These are phyloP conservation scores for Colletotrichum sp. DNA, from an alignment of 2,329 filamentous ascomycete species.

Conservation along the genomic window DNA sequence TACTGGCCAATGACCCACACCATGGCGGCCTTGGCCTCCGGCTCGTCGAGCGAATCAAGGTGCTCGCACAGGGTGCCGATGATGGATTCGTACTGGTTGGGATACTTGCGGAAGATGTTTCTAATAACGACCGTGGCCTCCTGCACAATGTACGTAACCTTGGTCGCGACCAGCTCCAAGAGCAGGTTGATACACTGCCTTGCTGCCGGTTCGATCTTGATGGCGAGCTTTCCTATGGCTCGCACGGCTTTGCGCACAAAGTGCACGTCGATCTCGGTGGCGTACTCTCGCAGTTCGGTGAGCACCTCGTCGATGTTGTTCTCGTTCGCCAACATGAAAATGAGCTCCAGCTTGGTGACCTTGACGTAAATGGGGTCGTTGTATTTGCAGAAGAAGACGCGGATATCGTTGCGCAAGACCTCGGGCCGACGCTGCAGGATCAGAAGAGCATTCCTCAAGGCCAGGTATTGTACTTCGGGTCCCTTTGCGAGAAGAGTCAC, in stretches of 20 bases:
- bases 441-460: constrained; percentile 88
- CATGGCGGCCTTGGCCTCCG: constrained; percentile 97
- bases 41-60: constrained; percentile 93
- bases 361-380: constrained; percentile 99
- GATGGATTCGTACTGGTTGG: constrained; percentile 97
- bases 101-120: constrained; percentile 99
- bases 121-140: constrained; percentile 98
- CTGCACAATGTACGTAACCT: constrained; percentile 98
- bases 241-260: constrained; percentile 98
- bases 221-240: constrained; percentile 95
- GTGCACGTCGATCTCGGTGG: constrained; percentile 97
- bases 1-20: constrained; percentile 99
- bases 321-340: constrained; percentile 97
- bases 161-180: constrained; percentile 93
- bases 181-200: constrained; percentile 90
- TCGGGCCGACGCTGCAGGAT: constrained; percentile 93
- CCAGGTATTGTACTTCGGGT: constrained; percentile 97
- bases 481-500: constrained; percentile 96
- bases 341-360: constrained; percentile 96
- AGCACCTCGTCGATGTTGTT: constrained; percentile 95
- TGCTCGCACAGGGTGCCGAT: constrained; percentile 96
- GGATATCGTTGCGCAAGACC: constrained; percentile 93
- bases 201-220: constrained; percentile 97
- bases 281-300: constrained; percentile 93
- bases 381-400: constrained; percentile 99